Conservation (phyloP, 352 stramenopile genomes). For the Globisporangium barbulae region DNA sequence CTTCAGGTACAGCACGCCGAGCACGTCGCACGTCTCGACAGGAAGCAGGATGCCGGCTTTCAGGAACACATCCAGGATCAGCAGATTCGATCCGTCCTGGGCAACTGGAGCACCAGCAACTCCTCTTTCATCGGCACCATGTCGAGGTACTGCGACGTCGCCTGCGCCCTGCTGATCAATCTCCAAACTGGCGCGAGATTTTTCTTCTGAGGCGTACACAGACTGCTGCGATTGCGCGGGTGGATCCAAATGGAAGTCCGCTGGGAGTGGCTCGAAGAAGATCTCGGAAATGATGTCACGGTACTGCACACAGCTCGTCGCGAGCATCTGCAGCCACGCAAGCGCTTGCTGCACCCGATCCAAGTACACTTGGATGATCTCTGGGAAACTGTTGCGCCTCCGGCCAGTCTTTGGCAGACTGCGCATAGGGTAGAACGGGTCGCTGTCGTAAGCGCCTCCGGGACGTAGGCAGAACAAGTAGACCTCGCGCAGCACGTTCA, state of each 20-base stretch:
- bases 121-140: neutral
- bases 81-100: constrained; percentile 13
- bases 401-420: constrained; percentile 45
- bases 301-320: constrained; percentile 71
- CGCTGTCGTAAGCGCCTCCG: constrained; percentile 23
- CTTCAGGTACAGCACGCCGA: constrained; percentile 82
- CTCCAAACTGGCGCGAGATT: neutral
- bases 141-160: neutral
- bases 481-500: constrained; percentile 57
- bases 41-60: constrained; percentile 68
- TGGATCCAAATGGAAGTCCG: constrained; percentile 38
- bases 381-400: constrained; percentile 34
- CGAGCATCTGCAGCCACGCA: constrained; percentile 64
- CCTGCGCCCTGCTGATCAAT: constrained; percentile 20
- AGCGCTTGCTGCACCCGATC: constrained; percentile 59
- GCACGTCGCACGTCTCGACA: constrained; percentile 63
- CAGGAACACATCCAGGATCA: constrained; percentile 69
- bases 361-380: constrained; percentile 45
- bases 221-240: neutral
- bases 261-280: constrained; percentile 61
- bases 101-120: neutral
- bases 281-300: constrained; percentile 51
- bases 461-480: constrained; percentile 46
- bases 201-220: neutral
- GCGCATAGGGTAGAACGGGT: constrained; percentile 31